These are phyloP conservation scores for Capsella rubella DNA, from an alignment of 441 rosid genomes.

Conservation along the genomic window DNA sequence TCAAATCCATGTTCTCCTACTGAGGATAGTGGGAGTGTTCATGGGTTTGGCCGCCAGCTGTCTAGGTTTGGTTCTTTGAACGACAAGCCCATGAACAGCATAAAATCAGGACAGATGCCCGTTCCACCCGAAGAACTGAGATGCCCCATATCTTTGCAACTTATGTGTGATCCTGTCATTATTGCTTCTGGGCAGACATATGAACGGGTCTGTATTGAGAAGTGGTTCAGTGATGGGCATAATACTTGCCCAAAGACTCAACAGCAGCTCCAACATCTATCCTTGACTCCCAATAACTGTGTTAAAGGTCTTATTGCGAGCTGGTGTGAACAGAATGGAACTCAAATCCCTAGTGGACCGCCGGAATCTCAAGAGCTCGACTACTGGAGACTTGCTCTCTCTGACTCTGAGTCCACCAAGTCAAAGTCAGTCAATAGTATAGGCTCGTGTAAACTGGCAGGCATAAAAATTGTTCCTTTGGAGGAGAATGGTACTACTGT, in stretches of 20 bases:
- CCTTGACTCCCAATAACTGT: conserved; percentile 94
- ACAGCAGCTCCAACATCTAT: conserved; percentile 85
- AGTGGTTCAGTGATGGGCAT: conserved; percentile 96
- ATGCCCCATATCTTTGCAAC: conserved; percentile 96
- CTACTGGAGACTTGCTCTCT: conserved; percentile 88
- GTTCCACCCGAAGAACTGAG: conserved; percentile 95
- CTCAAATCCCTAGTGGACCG: conserved; percentile 74
- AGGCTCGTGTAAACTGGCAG: conserved; percentile 59
- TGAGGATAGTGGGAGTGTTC: conserved; percentile 62
- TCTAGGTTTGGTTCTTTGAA: conserved; percentile 82
- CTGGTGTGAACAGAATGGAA: conserved; percentile 98
- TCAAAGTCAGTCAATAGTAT: conserved; percentile 67
- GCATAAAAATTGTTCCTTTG: conserved; percentile 69
- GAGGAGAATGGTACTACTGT: conserved; percentile 69
- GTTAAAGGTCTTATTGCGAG: conserved; percentile 94
- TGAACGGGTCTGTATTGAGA: conserved; percentile 94
- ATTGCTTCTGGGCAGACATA: conserved; percentile 99
- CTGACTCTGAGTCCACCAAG: conserved; percentile 70
- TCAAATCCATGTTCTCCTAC: conserved; percentile 96
- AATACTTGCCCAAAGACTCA: conserved; percentile 95
- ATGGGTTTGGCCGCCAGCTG: conserved; percentile 82
- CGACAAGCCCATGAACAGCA: conserved; percentile 58
- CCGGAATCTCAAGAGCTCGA: conserved; percentile 90
- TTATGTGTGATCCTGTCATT: conserved; percentile 97
- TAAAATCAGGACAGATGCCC: conserved; percentile 74